Base-by-base conservation (phyloP, 225 moss, liverwort and hornwort genomes). In the Physcomitrellopsis africana region DNA sequence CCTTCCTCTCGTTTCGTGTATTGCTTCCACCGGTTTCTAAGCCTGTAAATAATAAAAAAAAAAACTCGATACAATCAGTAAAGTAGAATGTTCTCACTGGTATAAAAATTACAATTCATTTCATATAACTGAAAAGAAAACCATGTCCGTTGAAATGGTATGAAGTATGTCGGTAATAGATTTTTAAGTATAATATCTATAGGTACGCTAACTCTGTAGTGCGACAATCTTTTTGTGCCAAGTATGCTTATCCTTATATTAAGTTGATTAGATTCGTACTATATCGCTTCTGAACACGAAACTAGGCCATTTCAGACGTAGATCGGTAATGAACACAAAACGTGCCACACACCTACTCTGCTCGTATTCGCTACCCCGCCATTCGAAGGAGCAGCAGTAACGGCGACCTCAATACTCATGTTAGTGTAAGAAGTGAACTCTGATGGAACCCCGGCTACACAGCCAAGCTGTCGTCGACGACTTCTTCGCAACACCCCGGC, bases 1-100 rank as follows among this genome's bases (percentile, higher is more conserved):
- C 73, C 66, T 81, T 78, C 60, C 84, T 81, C 65, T 87, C 87
- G 43, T 78, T 72, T 74, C 76, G 79, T 19, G 77, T 22, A 32
- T 81, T 83, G 74, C 71, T 79, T 16, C 69, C 45, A 37, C 47
- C 81, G 73, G 76, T 69, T 76, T 87, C 87, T 59, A 77, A 55
- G 37, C 67, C 81, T 81, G 73, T 12, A 45, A 60, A 47, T 51
- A 68, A 24, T n/a, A n/a, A 24, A 1, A 24, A 24, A 24, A 26
- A 16, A 57, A 61, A 47, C 17, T 32, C 67, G 22, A 13, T 19
- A 76, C 60, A 61, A 76, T 44, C 63, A 41, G n/a, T 56, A 66
- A 44, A 65, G 9, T 51, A 55, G 47, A 68, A 75, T 48, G 29
- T 23, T 24, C 24, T 24, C 24, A 37, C 32, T 37, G 32, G 4